phyloP scores from a whole-genome alignment of 2,329 filamentous ascomycete species.

The Colletotrichum siamense region DNA sequence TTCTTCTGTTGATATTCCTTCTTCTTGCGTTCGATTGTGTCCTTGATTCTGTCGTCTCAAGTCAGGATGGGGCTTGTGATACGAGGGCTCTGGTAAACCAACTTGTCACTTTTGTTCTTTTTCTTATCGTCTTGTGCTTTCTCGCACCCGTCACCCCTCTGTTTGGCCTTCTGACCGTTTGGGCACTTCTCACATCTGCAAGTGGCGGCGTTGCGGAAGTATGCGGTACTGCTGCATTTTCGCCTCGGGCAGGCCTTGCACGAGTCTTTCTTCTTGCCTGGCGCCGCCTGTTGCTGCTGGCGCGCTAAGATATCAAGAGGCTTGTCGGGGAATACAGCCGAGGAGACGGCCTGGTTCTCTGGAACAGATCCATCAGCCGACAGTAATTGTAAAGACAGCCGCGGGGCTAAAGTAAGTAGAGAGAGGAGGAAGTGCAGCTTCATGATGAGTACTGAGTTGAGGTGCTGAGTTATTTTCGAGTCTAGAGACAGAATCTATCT shows the following conservation, averaged over 20 bases:
- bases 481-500: too few species aligned
- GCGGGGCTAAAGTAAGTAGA: neutral
- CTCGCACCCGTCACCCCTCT: neutral
- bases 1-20: neutral
- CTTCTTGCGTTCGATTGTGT: neutral
- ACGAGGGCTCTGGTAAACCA: rapidly evolving
- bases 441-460: neutral
- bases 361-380: neutral
- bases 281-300: neutral
- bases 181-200: neutral
- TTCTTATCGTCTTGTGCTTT: neutral
- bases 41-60: neutral
- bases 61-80: neutral
- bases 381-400: neutral
- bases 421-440: neutral
- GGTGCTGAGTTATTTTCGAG: too few species aligned
- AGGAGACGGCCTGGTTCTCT: neutral
- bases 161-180: neutral
- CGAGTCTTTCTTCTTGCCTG: neutral
- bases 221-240: neutral
- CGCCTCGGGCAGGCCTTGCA: neutral
- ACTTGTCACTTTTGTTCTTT: neutral
- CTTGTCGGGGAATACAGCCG: neutral
- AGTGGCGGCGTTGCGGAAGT: neutral
- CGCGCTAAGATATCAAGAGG: neutral